phyloP scores from a whole-genome alignment of 2,329 filamentous ascomycete species.

The Colletotrichum lentis region DNA sequence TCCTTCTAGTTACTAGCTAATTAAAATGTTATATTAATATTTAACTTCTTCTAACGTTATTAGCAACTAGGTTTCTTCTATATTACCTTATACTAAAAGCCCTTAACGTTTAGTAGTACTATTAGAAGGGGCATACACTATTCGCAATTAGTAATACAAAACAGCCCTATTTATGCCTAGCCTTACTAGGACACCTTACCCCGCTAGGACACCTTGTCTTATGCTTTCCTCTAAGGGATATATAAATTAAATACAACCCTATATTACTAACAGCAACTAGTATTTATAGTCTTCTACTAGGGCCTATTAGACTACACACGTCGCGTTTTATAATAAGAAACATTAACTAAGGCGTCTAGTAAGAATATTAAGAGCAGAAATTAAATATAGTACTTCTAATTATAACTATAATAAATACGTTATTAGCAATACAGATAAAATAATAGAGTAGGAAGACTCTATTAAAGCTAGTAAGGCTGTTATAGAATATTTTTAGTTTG shows the following conservation, averaged over 20 bases:
- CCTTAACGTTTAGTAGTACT: neutral
- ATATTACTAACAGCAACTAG: neutral
- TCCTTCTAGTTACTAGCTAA: neutral
- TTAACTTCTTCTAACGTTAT: neutral
- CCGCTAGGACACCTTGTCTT: neutral
- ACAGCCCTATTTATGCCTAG: neutral
- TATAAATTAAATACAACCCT: neutral
- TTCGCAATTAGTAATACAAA: neutral
- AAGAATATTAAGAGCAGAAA: neutral
- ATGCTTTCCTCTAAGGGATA: neutral
- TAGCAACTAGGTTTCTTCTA: neutral
- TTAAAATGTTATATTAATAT: neutral
- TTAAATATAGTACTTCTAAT: neutral
- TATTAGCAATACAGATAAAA: neutral
- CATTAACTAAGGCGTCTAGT: neutral
- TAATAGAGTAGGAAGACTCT: slow-evolving; percentile 4
- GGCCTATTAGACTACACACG: neutral
- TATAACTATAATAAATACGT: neutral
- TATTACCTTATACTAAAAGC: neutral
- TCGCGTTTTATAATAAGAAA: neutral
- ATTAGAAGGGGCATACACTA: neutral
- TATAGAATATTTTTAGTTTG: neutral
- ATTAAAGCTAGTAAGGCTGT: neutral
- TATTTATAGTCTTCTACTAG: neutral
- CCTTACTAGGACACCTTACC: neutral